phyloP scores from a whole-genome alignment of 2,329 filamentous ascomycete species.

The Nakataea oryzae region DNA sequence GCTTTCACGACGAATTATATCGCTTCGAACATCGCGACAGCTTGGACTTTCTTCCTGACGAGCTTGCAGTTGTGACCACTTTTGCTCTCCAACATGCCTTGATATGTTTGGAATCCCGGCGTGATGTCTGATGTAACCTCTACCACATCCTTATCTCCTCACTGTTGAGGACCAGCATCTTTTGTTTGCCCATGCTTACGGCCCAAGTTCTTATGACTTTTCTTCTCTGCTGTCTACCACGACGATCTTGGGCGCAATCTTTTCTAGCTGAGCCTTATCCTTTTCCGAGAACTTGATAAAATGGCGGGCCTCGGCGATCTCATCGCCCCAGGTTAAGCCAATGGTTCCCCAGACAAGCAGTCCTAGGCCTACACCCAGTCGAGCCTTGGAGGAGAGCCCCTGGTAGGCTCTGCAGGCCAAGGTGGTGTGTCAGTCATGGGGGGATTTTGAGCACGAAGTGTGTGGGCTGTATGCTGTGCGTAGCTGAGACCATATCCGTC shows the following conservation, averaged over 20 bases:
- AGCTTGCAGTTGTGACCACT: background rate
- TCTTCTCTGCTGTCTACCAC: constrained; percentile 40
- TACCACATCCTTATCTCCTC: no score
- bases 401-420: constrained; percentile 49
- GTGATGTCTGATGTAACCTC: no score
- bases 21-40: background rate
- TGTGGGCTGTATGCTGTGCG: background rate
- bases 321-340: constrained; percentile 65
- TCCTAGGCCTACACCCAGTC: constrained; percentile 60
- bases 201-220: background rate
- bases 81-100: background rate
- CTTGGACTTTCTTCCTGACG: background rate
- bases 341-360: constrained; percentile 66
- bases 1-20: background rate
- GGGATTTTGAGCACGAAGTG: no score
- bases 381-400: constrained; percentile 59
- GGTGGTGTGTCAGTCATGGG: background rate
- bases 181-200: background rate
- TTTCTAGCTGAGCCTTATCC: constrained; percentile 58
- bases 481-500: background rate
- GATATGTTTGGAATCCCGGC: background rate
- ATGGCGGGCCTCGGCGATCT: constrained; percentile 56
- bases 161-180: no score
- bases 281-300: constrained; percentile 63
- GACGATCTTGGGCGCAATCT: constrained; percentile 50